phyloP scores from a whole-genome alignment of 805 yeast genomes.

The Candida ponderosae region DNA sequence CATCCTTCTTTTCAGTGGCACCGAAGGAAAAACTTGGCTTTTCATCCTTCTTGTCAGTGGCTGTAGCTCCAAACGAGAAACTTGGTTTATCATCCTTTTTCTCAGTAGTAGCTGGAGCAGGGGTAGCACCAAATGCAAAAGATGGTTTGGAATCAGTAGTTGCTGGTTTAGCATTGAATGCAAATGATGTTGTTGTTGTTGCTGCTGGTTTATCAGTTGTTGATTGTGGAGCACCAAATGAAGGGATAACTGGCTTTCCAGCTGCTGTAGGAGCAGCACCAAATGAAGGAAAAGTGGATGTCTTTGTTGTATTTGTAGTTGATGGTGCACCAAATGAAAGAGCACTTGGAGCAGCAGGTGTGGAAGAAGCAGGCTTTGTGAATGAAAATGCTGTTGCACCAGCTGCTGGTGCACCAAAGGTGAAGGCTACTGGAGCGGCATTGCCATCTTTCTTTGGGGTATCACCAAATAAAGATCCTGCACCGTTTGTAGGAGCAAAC shows the following conservation, averaged over 20 bases:
- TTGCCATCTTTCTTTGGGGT: conserved; percentile 15
- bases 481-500: no score
- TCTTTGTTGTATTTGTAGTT: conserved; percentile 2
- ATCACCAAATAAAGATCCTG: conserved; percentile 18
- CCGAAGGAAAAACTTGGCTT: conserved; percentile 14
- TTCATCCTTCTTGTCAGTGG: conserved; percentile 9
- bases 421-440: conserved; percentile 4
- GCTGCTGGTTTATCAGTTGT: conserved; percentile 5
- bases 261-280: conserved; percentile 13
- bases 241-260: conserved; percentile 1
- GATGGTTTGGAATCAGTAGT: conserved; percentile 8
- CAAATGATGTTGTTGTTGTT: no score
- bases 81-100: conserved; percentile 9
- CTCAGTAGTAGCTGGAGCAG: conserved; percentile 6
- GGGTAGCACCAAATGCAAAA: not conserved
- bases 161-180: conserved; percentile 8
- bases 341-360: conserved; percentile 6
- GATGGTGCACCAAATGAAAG: conserved; percentile 16
- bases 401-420: conserved; percentile 9
- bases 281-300: conserved; percentile 14
- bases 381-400: no score
- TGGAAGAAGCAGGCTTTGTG: no score
- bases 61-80: conserved; percentile 18
- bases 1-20: conserved; percentile 10
- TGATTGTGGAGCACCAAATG: conserved; percentile 1